Evolutionary conservation across 1,284 basidiomycete genomes (phyloP), one percentile per base, ranked within the genome.

Genomic region (Omphalotus olearius): DNA sequence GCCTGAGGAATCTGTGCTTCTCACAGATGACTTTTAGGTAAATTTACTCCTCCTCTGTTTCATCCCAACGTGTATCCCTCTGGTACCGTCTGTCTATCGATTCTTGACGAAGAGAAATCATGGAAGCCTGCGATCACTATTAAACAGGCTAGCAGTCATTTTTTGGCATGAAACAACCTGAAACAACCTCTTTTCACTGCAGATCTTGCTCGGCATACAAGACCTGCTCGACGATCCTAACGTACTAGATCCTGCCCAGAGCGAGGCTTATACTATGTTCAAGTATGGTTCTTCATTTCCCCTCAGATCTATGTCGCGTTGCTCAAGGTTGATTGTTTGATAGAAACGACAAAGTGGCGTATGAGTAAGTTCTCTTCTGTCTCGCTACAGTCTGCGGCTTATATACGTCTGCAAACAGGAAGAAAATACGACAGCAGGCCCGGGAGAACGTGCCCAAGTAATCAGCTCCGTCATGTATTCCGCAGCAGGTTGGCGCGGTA

Each of bases 101-200:
- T 99, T 65, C 73, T 99, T 37, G 96, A 99, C 66, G 97, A 99
- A 67, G 97, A 99, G 70, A 99, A 99, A 70, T 88, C 87, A 4
- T 99, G 97, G 97, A 98, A 98, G 68, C 94, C 97, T 9, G 91
- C 94, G 1, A 98, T 99, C 62, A 99, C 95, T 1, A 93, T 99
- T 72, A 99, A 99, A 69, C 95, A 98, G 80, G 94, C 91, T 37
- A 42, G 79, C 64, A 35, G 25, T 16, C 18, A 28, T 33, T 16
- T 43, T 38, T 6, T 41, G 37, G 13, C 30, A 33, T 9, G 30
- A 7, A 1, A 10, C 20, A n/a, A 26, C 17, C 11, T 52, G 36
- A 54, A 13, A 13, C 41, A 4, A 30, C 46, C 42, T 16, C 18
- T 39, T 48, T 25, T 47, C 13, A 23, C 6, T 18, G 41, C 59